Evolutionary conservation across 768 basidiomycete genomes (phyloP).

Genomic region (Termitomyces sp.): DNA sequence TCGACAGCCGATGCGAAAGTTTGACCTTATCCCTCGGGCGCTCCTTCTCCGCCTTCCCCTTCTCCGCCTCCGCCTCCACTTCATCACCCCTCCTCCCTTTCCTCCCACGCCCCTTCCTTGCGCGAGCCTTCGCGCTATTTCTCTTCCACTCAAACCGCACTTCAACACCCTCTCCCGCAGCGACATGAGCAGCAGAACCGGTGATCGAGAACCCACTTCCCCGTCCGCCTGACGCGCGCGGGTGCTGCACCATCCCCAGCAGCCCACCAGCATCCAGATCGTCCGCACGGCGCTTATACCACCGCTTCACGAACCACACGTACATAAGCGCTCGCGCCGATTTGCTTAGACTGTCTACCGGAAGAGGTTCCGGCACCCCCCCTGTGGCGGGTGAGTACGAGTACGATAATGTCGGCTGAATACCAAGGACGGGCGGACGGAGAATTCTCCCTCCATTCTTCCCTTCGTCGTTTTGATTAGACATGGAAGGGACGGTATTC

Average conservation of each 20-base stretch:
- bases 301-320: constrained; percentile 73
- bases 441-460: constrained; percentile 18
- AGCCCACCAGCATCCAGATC: constrained; percentile 41
- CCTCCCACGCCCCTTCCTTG: constrained; percentile 33
- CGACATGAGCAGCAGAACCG: neutral
- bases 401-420: constrained; percentile 64
- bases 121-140: constrained; percentile 24
- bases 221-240: neutral
- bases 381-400: constrained; percentile 27
- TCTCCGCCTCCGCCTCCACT: constrained; percentile 18
- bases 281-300: constrained; percentile 58
- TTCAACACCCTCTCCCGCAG: constrained; percentile 50
- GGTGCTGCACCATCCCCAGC: constrained; percentile 29
- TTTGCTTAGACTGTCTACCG: constrained; percentile 8
- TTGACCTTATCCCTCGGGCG: constrained; percentile 35
- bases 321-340: constrained; percentile 43
- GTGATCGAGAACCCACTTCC: neutral
- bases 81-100: constrained; percentile 23
- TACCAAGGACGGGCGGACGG: constrained; percentile 54
- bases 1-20: constrained; percentile 34
- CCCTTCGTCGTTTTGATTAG: constrained; percentile 1
- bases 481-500: neutral
- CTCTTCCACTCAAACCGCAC: constrained; percentile 81
- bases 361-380: constrained; percentile 15
- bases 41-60: constrained; percentile 4